phyloP scores from a whole-genome alignment of 176 grass and related monocot species.

The Ensete ventricosum region DNA sequence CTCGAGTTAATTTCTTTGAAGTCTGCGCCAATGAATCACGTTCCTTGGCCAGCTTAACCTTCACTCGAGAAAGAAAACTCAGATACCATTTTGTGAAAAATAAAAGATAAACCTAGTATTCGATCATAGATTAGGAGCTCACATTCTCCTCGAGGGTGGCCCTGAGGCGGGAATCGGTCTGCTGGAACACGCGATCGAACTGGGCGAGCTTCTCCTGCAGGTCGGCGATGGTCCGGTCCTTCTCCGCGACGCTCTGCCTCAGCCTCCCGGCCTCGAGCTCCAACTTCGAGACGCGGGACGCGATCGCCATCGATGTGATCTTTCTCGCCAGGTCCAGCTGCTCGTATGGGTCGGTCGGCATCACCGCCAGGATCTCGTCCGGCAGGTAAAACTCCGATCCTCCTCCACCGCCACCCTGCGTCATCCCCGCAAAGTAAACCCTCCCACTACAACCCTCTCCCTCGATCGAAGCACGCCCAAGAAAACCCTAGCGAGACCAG shows the following conservation, averaged over 20 bases:
- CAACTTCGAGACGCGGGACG: constrained; percentile 56
- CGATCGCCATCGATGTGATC: constrained; percentile 79
- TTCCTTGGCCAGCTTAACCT: constrained; percentile 79
- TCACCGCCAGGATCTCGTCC: constrained; percentile 58
- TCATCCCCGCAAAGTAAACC: constrained; percentile 9
- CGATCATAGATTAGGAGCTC: constrained; percentile 4
- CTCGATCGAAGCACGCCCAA: not conserved
- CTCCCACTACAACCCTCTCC: not conserved
- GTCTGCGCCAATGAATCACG: constrained; percentile 67
- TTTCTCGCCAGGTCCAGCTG: constrained; percentile 89
- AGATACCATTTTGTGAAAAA: not conserved
- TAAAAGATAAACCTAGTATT: not conserved
- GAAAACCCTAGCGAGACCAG: not conserved
- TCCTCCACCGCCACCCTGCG: not conserved
- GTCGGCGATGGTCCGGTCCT: constrained; percentile 43
- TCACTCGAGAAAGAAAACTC: constrained; percentile 1
- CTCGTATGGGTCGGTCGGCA: constrained; percentile 70
- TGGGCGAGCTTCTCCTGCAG: constrained; percentile 63
- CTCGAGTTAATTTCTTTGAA: constrained; percentile 60
- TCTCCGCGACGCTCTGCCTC: constrained; percentile 42
- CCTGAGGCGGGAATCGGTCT: constrained; percentile 56
- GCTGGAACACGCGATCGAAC: constrained; percentile 54
- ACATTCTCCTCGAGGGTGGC: constrained; percentile 84
- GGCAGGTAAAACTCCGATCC: constrained; percentile 33
- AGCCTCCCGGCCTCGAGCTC: constrained; percentile 60